phyloP scores from a whole-genome alignment of 139 green algal genomes.

The Gonium pectorale region DNA sequence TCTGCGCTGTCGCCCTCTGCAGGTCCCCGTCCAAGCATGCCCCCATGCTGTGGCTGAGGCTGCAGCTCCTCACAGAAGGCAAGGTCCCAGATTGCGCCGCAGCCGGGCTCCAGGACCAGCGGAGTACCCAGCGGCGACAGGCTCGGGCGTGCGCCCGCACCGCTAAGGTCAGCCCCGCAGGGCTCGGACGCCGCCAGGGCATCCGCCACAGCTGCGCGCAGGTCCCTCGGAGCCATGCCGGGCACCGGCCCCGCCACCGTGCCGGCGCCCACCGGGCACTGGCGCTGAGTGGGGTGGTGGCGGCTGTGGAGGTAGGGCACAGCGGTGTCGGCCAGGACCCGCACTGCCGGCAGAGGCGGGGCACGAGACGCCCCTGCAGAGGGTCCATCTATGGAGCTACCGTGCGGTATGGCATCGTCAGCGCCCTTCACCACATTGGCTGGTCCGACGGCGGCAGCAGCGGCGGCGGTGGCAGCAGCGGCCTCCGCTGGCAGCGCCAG shows the following conservation, averaged over 20 bases:
- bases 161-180: neutral
- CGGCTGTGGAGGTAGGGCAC: neutral
- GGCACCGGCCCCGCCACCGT: neutral
- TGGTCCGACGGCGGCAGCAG: neutral
- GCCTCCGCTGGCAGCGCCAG: neutral
- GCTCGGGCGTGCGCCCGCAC: too few relatives aligned
- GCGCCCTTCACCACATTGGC: neutral
- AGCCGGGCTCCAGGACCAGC: constrained; percentile 11
- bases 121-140: neutral
- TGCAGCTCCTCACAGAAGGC: neutral
- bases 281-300: neutral
- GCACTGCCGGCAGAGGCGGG: neutral
- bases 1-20: neutral
- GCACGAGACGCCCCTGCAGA: too few relatives aligned
- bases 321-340: neutral
- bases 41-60: too few relatives aligned
- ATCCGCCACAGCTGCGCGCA: neutral
- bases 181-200: neutral
- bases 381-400: neutral
- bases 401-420: neutral
- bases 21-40: neutral
- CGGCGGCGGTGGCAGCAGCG: neutral
- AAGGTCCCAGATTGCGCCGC: constrained; percentile 32
- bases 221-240: neutral
- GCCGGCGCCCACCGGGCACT: too few relatives aligned